A percentile compares a stretch with the other conserved stretches of the same genome.
Evolutionary conservation across 768 basidiomycete species (phyloP).

Genomic region (Holtermanniella nyarrowii): DNA sequence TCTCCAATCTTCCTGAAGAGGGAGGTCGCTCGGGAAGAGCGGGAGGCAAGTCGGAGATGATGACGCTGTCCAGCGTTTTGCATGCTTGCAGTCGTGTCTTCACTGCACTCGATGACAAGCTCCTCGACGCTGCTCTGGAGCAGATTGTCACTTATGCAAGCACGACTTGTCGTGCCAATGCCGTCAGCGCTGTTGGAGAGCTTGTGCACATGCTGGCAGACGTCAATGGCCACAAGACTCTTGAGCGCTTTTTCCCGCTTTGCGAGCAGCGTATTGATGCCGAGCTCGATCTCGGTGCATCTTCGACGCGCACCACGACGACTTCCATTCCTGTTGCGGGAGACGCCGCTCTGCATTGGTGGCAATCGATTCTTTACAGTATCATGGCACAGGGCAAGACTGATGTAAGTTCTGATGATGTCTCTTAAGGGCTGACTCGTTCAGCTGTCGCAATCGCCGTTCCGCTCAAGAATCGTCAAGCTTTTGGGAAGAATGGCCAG

Average conservation of each 20-base stretch:
- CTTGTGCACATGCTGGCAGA: conserved; percentile 75
- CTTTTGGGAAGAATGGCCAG: conserved; percentile 57
- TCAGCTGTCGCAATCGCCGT: conserved; percentile 16
- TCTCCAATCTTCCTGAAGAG: conserved; percentile 80
- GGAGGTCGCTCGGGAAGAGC: conserved; percentile 63
- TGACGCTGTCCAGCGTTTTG: conserved; percentile 38
- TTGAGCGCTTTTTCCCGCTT: conserved; percentile 68
- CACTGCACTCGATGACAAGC: conserved; percentile 69
- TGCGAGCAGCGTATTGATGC: conserved; percentile 67
- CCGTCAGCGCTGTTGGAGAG: conserved; percentile 81
- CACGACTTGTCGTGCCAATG: conserved; percentile 80
- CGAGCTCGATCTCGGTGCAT: conserved; percentile 62
- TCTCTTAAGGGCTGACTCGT: background rate
- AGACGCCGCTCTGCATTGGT: conserved; percentile 81
- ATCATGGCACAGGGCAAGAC: conserved; percentile 22
- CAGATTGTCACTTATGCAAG: conserved; percentile 77
- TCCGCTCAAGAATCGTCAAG: conserved; percentile 16
- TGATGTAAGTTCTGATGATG: conserved; percentile 6
- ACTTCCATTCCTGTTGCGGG: conserved; percentile 47
- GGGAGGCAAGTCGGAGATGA: conserved; percentile 43
- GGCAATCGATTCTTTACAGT: conserved; percentile 27
- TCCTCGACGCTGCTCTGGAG: conserved; percentile 64
- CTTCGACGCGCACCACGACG: conserved; percentile 59
- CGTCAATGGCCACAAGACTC: conserved; percentile 61
- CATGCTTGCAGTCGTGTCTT: conserved; percentile 34